Base-by-base conservation (phyloP, 148 eudicot species). In the Silene latifolia region DNA sequence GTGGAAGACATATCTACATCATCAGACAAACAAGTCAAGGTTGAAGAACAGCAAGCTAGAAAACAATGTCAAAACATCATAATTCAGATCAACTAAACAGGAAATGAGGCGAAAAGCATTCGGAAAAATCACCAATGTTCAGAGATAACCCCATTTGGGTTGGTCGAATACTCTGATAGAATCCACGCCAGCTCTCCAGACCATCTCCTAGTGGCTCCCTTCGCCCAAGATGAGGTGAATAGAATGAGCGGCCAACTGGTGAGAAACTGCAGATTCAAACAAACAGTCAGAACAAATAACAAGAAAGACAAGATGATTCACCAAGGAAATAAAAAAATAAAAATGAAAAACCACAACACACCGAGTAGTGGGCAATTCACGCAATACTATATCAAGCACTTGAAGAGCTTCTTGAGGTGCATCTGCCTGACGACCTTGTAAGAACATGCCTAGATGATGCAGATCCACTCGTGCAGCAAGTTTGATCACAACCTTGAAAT, bases 111-210 rank as follows among this genome's bases (percentile, higher is more conserved):
- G 56, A 18, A 6, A 69, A 65, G 48, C 29, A 21, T 53, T 59
- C 14, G 54, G 8, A 29, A 72, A 17, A 72, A 32, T 20, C 77
- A 82, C 97, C 97, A 56, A 92, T 89, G 74, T 92, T 92, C 71
- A 92, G 76, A 10, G 97, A 89, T 63, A 92, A 70, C 63, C 97
- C 97, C 97, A 92, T 92, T 80, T 92, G 97, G 67, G 97, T 92
- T 6, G 92, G 97, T 7, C 93, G 87, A 21, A 92, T 85, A 76
- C 94, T 92, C 82, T 92, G 97, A 79, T 92, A 92, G 80, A 92
- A 92, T 13, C 97, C 97, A 68, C 92, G 87, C 97, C 97, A 92
- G 75, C 87, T 84, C 76, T 92, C 92, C 53, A 92, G 74, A 39
- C 97, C 97, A 58, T 89, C 91, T 24, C 90, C 92, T 67, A 92